These are phyloP conservation scores for Pythium rishiriense DNA, from an alignment of 352 stramenopile genomes.

Conservation along the genomic window DNA sequence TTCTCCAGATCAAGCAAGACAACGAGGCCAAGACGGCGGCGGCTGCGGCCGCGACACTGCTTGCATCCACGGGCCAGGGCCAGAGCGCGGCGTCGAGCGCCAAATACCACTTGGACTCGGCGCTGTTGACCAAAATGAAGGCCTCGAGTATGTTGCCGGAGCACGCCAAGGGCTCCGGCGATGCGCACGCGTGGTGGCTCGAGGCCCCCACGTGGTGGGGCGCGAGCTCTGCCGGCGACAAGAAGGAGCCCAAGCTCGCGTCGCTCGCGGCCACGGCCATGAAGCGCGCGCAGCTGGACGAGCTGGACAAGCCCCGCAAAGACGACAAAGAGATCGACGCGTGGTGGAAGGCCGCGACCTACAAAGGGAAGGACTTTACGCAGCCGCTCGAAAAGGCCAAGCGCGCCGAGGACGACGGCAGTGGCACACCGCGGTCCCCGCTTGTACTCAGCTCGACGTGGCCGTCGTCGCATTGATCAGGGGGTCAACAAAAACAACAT, in stretches of 20 bases:
- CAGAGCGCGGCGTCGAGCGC: constrained; percentile 5
- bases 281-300: constrained; percentile 26
- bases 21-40: constrained; percentile 26
- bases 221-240: not conserved
- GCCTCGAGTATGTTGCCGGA: constrained; percentile 15
- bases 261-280: constrained; percentile 31
- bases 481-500: not conserved
- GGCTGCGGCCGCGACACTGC: constrained; percentile 18
- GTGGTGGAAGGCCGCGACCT: constrained; percentile 72
- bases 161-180: constrained; percentile 9
- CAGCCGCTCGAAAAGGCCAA: constrained; percentile 36
- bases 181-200: constrained; percentile 58
- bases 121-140: constrained; percentile 27
- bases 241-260: constrained; percentile 34
- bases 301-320: constrained; percentile 11
- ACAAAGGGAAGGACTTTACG: constrained; percentile 75
- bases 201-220: constrained; percentile 73
- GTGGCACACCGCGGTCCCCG: constrained; percentile 23
- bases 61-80: not conserved
- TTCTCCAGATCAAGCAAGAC: constrained; percentile 48
- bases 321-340: constrained; percentile 30
- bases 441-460: constrained; percentile 29
- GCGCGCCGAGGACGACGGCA: constrained; percentile 17
- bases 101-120: constrained; percentile 30
- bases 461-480: constrained; percentile 5